Conservation (phyloP, 768 basidiomycete genomes). For the Suillus alpinus region DNA sequence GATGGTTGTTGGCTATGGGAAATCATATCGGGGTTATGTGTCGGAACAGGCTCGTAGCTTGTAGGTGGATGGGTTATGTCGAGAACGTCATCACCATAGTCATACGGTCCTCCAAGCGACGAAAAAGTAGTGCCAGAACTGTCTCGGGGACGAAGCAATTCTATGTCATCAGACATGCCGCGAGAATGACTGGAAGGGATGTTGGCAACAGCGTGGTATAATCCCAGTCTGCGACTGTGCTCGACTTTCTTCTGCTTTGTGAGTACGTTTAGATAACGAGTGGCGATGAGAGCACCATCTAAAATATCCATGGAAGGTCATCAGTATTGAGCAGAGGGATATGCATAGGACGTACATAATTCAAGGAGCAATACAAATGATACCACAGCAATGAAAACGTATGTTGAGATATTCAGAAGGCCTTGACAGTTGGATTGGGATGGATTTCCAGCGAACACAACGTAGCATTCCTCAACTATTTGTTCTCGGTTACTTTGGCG, state of each 20-base stretch:
- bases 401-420: conserved; percentile 40
- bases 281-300: conserved; percentile 55
- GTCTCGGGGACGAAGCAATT: conserved; percentile 21
- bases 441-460: conserved; percentile 38
- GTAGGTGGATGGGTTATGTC: conserved; percentile 18
- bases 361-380: conserved; percentile 47
- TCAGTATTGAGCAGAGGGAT: conserved; percentile 2
- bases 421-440: conserved; percentile 43
- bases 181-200: conserved; percentile 16
- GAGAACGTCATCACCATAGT: conserved; percentile 16
- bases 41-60: conserved; percentile 17
- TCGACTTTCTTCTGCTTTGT: conserved; percentile 46
- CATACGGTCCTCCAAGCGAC: conserved; percentile 7
- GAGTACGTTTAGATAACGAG: conserved; percentile 53
- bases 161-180: conserved; percentile 20
- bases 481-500: conserved; percentile 44
- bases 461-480: conserved; percentile 43
- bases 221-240: conserved; percentile 32
- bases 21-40: conserved; percentile 15
- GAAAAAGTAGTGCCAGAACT: conserved; percentile 6
- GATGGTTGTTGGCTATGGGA: conserved; percentile 5
- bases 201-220: conserved; percentile 27
- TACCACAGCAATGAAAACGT: conserved; percentile 46
- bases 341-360: conserved; percentile 44
- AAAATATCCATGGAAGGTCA: conserved; percentile 3